phyloP scores from a whole-genome alignment of 192 early-diverging fungal species.

The Backusella macrospora region DNA sequence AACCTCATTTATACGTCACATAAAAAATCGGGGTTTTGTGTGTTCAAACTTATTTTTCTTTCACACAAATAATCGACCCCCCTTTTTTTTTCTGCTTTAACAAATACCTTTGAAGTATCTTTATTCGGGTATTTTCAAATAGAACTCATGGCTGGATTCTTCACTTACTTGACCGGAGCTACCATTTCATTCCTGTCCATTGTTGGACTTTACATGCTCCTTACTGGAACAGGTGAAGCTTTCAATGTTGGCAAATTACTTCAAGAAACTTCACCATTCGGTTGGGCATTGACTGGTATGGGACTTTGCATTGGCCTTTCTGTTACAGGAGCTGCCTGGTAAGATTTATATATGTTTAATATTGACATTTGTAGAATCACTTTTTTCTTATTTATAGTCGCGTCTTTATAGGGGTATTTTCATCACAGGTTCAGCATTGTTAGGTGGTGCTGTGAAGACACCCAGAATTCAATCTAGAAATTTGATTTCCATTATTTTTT shows the following conservation, averaged over 20 bases:
- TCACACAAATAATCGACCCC: background rate
- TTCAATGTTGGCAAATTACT: constrained; percentile 89
- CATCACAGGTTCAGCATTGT: constrained; percentile 84
- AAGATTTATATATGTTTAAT: background rate
- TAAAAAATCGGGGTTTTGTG: background rate
- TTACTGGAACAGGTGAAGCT: constrained; percentile 85
- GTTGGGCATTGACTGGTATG: constrained; percentile 88
- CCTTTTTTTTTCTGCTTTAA: background rate
- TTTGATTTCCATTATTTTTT: constrained; percentile 98
- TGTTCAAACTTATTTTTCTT: background rate
- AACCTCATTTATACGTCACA: background rate
- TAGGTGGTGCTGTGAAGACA: constrained; percentile 87
- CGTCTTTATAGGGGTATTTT: constrained; percentile 84
- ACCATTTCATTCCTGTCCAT: constrained; percentile 44
- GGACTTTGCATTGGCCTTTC: constrained; percentile 83
- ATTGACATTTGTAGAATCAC: too few species aligned
- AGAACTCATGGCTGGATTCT: constrained; percentile 12
- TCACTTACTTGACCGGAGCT: constrained; percentile 18
- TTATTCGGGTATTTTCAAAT: background rate
- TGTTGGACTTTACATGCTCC: constrained; percentile 81
- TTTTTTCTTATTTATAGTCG: background rate
- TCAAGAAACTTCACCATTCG: constrained; percentile 76
- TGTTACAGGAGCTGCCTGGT: constrained; percentile 95
- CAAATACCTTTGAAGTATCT: background rate
- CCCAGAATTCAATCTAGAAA: constrained; percentile 97